Evolutionary conservation across 805 yeast genomes (phyloP).

Genomic region (Candida piceae): DNA sequence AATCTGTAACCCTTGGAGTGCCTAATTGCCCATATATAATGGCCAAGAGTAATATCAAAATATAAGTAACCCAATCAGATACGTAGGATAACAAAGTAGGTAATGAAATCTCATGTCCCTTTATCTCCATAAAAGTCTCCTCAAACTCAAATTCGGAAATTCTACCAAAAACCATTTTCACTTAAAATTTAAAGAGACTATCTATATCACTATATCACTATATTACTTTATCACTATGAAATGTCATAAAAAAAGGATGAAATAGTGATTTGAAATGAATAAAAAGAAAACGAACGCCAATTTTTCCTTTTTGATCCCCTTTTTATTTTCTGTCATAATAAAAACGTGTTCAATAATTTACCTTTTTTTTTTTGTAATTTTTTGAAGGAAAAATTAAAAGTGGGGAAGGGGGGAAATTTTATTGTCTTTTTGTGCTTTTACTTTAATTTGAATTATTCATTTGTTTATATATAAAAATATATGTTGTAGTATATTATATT

Average conservation of each 20-base stretch:
- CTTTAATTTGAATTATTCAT: too few relatives aligned
- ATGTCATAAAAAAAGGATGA: too few relatives aligned
- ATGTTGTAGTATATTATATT: too few relatives aligned
- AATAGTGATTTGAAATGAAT: too few relatives aligned
- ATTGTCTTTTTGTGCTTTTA: too few relatives aligned
- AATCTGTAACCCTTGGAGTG: constrained; percentile 37
- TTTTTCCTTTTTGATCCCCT: too few relatives aligned
- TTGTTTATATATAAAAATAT: too few relatives aligned
- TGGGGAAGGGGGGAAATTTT: constrained; percentile 3
- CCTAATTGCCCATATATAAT: constrained; percentile 29
- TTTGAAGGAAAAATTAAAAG: constrained; percentile 1
- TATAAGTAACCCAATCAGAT: constrained; percentile 29
- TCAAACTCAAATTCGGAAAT: constrained; percentile 19
- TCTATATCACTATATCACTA: too few relatives aligned
- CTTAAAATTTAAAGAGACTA: too few relatives aligned
- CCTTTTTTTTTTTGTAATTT: too few relatives aligned
- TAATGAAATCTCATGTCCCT: constrained; percentile 22
- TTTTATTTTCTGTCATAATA: constrained; percentile 6
- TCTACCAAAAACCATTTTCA: constrained; percentile 12
- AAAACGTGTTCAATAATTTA: constrained; percentile 4
- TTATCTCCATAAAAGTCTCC: constrained; percentile 24
- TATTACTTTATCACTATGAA: too few relatives aligned
- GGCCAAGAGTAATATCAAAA: constrained; percentile 17
- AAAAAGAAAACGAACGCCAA: too few relatives aligned
- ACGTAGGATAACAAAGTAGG: constrained; percentile 27